Evolutionary conservation across 306 rosid species (phyloP), one percentile per base, ranked within the genome.

Genomic region (Quercus variabilis): DNA sequence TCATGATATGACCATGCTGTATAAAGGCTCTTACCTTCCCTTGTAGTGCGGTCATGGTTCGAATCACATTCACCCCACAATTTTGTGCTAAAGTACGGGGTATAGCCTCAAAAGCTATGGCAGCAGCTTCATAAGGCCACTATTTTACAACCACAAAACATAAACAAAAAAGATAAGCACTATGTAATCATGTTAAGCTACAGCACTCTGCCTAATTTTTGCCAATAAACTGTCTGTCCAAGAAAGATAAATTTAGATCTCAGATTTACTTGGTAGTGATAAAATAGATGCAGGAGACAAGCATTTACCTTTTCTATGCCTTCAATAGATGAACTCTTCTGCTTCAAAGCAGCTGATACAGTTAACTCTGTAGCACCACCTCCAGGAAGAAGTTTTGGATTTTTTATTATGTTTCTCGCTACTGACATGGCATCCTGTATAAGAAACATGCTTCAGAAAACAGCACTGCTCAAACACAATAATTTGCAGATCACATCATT

Each of bases 61-160:
- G 83, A 65, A 96, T 93, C 73, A 96, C 99, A 69, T 96, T 93
- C 55, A 96, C 97, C 41, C 99, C 99, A 85, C 99, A 96, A 86
- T 96, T 96, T 84, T 96, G 98, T 23, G 98, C 97, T 87, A 96
- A 82, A 28, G 99, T 96, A 63, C 99, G 91, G 12, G 99, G 99
- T 71, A 96, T 96, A 71, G 98, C 91, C 91, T 96, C 99, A 85
- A 96, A 96, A 67, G 99, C 99, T 55, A 93, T 54, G 28, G 99
- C 98, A 82, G 99, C 99, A 79, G 97, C 98, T 93, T 96, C 99
- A 81, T 96, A 96, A 14, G 99, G 99, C 99, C 99, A 96, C 99
- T 96, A 76, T 74, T 31, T 20, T 68, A 77, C 69, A 78, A 35
- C 78, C 74, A 85, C 67, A 74, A 81, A 64, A 55, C 78, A 84